Conservation (phyloP, 1,284 basidiomycete genomes). For the Quambalaria eucalypti region DNA sequence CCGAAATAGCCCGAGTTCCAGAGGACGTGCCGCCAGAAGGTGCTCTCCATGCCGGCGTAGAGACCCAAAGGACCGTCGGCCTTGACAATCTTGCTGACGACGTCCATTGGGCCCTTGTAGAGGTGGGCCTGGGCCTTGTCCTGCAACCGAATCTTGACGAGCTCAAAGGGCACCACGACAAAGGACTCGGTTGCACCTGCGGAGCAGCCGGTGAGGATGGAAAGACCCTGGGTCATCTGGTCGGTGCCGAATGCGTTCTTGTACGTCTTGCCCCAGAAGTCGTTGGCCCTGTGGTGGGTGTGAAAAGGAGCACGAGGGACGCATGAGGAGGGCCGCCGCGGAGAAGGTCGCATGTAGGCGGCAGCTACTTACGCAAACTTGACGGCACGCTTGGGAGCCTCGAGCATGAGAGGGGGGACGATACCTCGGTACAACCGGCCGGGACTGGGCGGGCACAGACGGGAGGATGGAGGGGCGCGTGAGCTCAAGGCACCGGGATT, state of each 20-base stretch:
- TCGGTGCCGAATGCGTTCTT: constrained; percentile 56
- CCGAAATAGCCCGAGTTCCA: constrained; percentile 59
- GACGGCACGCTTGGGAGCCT: constrained; percentile 94
- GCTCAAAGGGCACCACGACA: constrained; percentile 82
- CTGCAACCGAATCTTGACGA: constrained; percentile 90
- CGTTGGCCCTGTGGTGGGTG: too few species aligned
- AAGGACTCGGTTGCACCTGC: constrained; percentile 94
- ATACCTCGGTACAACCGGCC: constrained; percentile 86
- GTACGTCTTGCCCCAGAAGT: constrained; percentile 66
- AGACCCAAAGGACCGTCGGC: constrained; percentile 73
- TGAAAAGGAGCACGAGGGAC: not conserved
- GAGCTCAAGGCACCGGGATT: not conserved
- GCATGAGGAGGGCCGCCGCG: constrained; percentile 20
- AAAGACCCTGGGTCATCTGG: constrained; percentile 79
- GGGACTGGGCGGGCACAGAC: constrained; percentile 52
- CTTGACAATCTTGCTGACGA: constrained; percentile 66
- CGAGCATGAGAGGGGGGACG: constrained; percentile 82
- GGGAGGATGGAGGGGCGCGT: too few species aligned
- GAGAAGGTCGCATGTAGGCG: too few species aligned
- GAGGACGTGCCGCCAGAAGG: constrained; percentile 34
- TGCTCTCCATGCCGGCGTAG: constrained; percentile 52
- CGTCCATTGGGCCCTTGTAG: constrained; percentile 75
- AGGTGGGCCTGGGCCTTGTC: constrained; percentile 22
- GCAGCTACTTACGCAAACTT: too few species aligned
- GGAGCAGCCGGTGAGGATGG: constrained; percentile 79